A percentile compares a stretch with the other conserved stretches of the same genome.
Evolutionary conservation across 2,329 filamentous ascomycete species (phyloP).

Genomic region (Xylogone sp.): DNA sequence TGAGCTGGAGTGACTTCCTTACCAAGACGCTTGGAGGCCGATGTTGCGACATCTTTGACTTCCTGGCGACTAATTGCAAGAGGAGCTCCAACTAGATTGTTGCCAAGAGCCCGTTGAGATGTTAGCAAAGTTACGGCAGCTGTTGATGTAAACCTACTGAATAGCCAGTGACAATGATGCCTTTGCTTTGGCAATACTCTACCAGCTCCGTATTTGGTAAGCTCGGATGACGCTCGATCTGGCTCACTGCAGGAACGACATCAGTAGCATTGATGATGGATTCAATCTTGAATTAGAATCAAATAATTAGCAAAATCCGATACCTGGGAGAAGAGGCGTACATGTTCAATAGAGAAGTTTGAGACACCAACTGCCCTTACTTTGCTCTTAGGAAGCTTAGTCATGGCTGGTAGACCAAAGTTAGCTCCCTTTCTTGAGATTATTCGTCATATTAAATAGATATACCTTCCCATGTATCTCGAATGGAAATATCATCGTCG

Average conservation of each 20-base stretch:
- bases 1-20: slow-evolving; percentile 42
- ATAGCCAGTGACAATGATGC: slow-evolving; percentile 65
- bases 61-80: slow-evolving; percentile 55
- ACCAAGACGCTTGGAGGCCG: slow-evolving; percentile 35
- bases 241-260: slow-evolving; percentile 60
- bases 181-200: slow-evolving; percentile 57
- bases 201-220: slow-evolving; percentile 56
- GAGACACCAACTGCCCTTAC: slow-evolving; percentile 67
- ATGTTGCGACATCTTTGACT: slow-evolving; percentile 53
- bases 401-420: slow-evolving; percentile 35
- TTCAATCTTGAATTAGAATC: slow-evolving; percentile 36
- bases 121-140: background rate
- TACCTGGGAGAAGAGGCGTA: slow-evolving; percentile 5
- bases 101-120: slow-evolving; percentile 32
- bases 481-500: slow-evolving; percentile 38
- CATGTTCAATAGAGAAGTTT: slow-evolving; percentile 62
- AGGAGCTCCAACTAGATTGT: slow-evolving; percentile 39
- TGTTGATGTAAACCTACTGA: slow-evolving; percentile 49
- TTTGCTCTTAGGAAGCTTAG: slow-evolving; percentile 56
- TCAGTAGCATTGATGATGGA: slow-evolving; percentile 53
- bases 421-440: slow-evolving; percentile 22
- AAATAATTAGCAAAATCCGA: no score
- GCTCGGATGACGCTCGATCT: slow-evolving; percentile 66
- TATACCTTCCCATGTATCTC: slow-evolving; percentile 41
- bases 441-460: background rate